These are phyloP conservation scores for Omphalotus olearius DNA, from an alignment of 1,284 basidiomycete species.

Conservation along the genomic window DNA sequence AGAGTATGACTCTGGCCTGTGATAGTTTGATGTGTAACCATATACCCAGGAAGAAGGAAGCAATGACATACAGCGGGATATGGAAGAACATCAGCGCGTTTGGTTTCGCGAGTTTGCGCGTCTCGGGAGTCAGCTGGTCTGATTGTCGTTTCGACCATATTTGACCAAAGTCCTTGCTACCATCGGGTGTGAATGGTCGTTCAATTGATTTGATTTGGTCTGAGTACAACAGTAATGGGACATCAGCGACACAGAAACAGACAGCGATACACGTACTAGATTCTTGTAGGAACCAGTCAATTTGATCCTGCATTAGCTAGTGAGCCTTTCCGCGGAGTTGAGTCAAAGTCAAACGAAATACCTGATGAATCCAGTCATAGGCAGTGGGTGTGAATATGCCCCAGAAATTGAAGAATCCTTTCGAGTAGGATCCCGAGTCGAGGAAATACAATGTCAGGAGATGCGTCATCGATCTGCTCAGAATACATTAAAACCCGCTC, in stretches of 20 bases:
- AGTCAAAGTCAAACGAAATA: conserved; percentile 17
- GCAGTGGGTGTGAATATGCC: conserved; percentile 60
- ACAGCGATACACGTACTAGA: conserved; percentile 40
- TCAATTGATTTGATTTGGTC: conserved; percentile 65
- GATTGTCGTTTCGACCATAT: conserved; percentile 51
- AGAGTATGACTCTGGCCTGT: conserved; percentile 58
- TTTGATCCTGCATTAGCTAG: conserved; percentile 52
- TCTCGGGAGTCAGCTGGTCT: conserved; percentile 51
- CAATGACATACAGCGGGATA: conserved; percentile 74
- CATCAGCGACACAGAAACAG: not conserved
- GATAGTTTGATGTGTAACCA: not conserved
- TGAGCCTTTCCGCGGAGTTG: not conserved
- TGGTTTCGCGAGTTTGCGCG: conserved; percentile 72
- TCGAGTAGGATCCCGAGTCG: conserved; percentile 81
- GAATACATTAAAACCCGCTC: conserved; percentile 10
- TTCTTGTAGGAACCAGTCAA: conserved; percentile 83
- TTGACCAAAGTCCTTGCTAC: conserved; percentile 59
- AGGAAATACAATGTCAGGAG: conserved; percentile 90
- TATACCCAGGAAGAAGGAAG: conserved; percentile 1
- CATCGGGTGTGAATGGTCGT: conserved; percentile 78
- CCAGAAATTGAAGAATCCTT: conserved; percentile 52
- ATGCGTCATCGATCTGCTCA: conserved; percentile 73
- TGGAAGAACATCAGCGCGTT: conserved; percentile 96
- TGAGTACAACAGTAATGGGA: conserved; percentile 18
- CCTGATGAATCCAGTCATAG: conserved; percentile 80